Evolutionary conservation across 148 eudicot genomes (phyloP), one percentile per base, ranked within the genome.

Genomic region (Dianthus caryophyllus): DNA sequence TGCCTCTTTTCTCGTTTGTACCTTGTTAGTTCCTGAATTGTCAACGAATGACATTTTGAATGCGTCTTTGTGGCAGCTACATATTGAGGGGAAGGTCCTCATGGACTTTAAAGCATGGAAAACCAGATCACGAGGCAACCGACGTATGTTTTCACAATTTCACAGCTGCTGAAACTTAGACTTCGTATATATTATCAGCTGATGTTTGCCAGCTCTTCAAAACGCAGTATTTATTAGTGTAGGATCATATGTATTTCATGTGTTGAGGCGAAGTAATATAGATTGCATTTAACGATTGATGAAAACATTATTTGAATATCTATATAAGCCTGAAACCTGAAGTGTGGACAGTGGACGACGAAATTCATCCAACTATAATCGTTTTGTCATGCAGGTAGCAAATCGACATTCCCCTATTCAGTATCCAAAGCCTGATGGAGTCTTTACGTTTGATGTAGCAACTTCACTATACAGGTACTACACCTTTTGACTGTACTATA

Each of bases 381-480:
- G 12, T 30, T 41, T 15, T 24, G 38, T 50, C 21, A 31, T 78
- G 49, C 83, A 94, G 98, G 96, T 79, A 69, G 90, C 97, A 69
- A 73, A 62, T 31, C 61, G 64, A 69, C 88, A 83, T 84, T 77
- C 88, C n/a, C 92, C 97, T 44, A 84, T 86, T 67, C 76, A 83
- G 43, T 94, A 94, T 63, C 84, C 98, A 24, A 94, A 84, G 77
- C 97, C 96, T 46, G 97, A 94, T 72, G 98, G 97, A 65, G 77
- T 79, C 44, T 20, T 90, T 64, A 86, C 96, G 46, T 94, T 94
- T 74, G 98, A 94, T 78, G 75, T 94, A 30, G 84, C 97, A 44
- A 90, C 98, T 53, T 94, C 98, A 58, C 68, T 94, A 46, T 90
- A 90, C 80, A 83, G 98, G 98, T 94, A 82, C 38, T 16, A 16